Evolutionary conservation across 2,329 filamentous ascomycete genomes (phyloP).

Genomic region (Nigrograna mackinnonii): DNA sequence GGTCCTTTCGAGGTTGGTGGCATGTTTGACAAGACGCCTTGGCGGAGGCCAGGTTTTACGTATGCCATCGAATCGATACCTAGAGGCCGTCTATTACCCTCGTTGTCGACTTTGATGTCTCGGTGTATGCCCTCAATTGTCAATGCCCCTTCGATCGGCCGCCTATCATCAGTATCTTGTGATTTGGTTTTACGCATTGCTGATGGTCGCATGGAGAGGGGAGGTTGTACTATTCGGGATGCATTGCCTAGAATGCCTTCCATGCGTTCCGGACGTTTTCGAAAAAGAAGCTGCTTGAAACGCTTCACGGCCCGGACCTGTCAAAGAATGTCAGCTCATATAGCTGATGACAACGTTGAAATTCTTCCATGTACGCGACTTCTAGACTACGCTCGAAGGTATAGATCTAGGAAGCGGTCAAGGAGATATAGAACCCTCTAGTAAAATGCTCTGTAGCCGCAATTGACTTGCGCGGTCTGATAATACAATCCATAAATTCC

Average conservation of each 20-base stretch:
- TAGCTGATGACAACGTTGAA: no score
- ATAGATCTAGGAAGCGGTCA: no score
- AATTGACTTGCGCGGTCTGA: no score
- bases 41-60: slow-evolving; percentile 17
- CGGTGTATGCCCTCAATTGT: slow-evolving; percentile 59
- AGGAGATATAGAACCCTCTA: no score
- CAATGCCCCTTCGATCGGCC: slow-evolving; percentile 52
- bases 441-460: no score
- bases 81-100: slow-evolving; percentile 19
- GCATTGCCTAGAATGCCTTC: slow-evolving; percentile 64
- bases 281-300: slow-evolving; percentile 76
- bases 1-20: slow-evolving; percentile 6
- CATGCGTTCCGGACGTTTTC: slow-evolving; percentile 57
- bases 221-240: slow-evolving; percentile 61
- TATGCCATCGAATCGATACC: slow-evolving; percentile 24
- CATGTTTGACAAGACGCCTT: slow-evolving; percentile 8
- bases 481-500: no score
- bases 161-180: slow-evolving; percentile 55
- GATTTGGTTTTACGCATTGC: slow-evolving; percentile 51
- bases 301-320: slow-evolving; percentile 89
- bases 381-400: no score
- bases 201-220: slow-evolving; percentile 53
- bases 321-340: no score
- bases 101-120: slow-evolving; percentile 43
- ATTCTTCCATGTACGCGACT: no score